Percentiles rank a stretch among this genome's conserved stretches.
Conservation (phyloP, 2,329 filamentous ascomycete species). For the Neurospora crassa region DNA sequence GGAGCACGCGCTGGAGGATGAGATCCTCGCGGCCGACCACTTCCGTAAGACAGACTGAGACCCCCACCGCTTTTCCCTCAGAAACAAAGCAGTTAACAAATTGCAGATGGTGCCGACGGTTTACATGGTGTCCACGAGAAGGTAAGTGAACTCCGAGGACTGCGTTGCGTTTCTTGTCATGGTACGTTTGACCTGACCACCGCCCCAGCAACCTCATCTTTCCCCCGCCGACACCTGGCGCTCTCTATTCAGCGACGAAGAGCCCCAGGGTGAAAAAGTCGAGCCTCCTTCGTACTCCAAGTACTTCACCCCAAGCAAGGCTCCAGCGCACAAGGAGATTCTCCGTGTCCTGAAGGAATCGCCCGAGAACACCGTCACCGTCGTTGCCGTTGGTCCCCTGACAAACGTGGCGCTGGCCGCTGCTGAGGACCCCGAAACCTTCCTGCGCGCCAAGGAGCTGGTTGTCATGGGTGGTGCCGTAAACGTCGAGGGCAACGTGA, state of each 20-base stretch:
- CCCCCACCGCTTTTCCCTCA: neutral
- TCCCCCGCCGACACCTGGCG: conserved; percentile 67
- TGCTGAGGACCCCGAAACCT: conserved; percentile 78
- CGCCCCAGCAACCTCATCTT: conserved; percentile 58
- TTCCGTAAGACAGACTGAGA: conserved; percentile 56
- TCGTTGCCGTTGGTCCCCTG: conserved; percentile 80
- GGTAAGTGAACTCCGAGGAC: conserved; percentile 24
- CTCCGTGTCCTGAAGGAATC: conserved; percentile 77
- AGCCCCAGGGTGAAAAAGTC: conserved; percentile 12
- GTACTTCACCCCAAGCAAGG: conserved; percentile 67
- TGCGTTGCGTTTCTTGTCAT: neutral
- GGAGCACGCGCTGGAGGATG: conserved; percentile 74
- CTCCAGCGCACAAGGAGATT: conserved; percentile 74
- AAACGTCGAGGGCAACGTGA: conserved; percentile 69
- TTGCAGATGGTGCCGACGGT: conserved; percentile 62
- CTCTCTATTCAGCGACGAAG: conserved; percentile 47
- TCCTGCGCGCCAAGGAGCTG: conserved; percentile 80
- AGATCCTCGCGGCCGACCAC: conserved; percentile 70
- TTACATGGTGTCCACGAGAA: conserved; percentile 63
- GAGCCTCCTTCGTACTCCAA: conserved; percentile 38
- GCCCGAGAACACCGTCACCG: conserved; percentile 74
- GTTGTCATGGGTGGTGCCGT: conserved; percentile 93
- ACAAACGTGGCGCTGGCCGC: conserved; percentile 92
- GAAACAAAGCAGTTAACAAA: conserved; percentile 6
- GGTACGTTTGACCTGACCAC: neutral